phyloP scores from a whole-genome alignment of 1,284 basidiomycete species.

The Cutaneotrichosporon sp. region DNA sequence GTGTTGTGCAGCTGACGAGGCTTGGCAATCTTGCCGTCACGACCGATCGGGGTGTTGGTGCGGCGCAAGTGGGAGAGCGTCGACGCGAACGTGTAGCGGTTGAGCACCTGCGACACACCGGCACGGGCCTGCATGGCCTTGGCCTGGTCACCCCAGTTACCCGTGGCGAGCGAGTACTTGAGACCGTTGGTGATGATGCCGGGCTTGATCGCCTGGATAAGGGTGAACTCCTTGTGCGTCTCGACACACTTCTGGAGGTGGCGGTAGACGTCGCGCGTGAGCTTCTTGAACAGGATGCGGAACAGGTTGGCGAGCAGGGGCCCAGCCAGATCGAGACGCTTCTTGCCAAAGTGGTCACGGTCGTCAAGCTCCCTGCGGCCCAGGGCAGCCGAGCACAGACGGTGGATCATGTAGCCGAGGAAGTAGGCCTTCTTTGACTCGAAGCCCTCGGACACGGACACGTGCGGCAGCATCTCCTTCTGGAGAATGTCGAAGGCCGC shows the following conservation, averaged over 20 bases:
- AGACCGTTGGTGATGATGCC: constrained; percentile 98
- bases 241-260: constrained; percentile 99
- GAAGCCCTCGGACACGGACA: constrained; percentile 93
- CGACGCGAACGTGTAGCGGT: constrained; percentile 97
- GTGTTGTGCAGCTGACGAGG: constrained; percentile 99
- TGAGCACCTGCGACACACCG: constrained; percentile 98
- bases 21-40: constrained; percentile 99
- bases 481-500: constrained; percentile 98
- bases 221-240: constrained; percentile 92
- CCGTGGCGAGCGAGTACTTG: constrained; percentile 96
- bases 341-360: constrained; percentile 99
- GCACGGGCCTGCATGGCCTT: constrained; percentile 97
- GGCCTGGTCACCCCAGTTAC: constrained; percentile 99
- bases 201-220: constrained; percentile 89
- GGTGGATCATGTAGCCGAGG: constrained; percentile 99
- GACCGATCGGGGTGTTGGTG: constrained; percentile 96
- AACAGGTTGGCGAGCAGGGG: constrained; percentile 93
- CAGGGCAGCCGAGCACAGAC: constrained; percentile 86
- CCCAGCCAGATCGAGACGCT: constrained; percentile 93
- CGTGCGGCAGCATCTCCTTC: constrained; percentile 98
- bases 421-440: constrained; percentile 99
- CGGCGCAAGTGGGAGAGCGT: constrained; percentile 97
- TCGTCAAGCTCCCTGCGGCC: constrained; percentile 96
- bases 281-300: constrained; percentile 95
- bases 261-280: constrained; percentile 96